Percentiles rank a stretch among this genome's conserved stretches.
Conservation (phyloP, 2,329 filamentous ascomycete species). For the Aspergillus caelatus region DNA sequence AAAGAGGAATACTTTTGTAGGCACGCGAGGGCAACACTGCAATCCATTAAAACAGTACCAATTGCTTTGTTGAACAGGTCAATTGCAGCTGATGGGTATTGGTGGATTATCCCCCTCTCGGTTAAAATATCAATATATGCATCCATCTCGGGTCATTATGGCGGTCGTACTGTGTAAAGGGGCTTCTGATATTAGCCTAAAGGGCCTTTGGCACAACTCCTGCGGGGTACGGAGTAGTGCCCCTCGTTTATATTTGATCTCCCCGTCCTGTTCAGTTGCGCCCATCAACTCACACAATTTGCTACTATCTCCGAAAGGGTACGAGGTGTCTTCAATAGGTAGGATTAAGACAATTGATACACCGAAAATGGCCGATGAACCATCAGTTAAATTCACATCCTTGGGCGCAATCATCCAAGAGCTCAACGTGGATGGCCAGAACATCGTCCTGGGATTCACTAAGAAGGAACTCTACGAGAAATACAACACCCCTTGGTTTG, state of each 20-base stretch:
- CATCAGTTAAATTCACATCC: constrained; percentile 43
- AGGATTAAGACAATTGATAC: neutral
- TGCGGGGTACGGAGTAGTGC: constrained; percentile 3
- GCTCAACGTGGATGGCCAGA: constrained; percentile 73
- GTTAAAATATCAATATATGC: neutral
- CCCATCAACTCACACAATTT: neutral
- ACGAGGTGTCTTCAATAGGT: neutral
- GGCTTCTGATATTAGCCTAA: constrained; percentile 7
- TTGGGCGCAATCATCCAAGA: constrained; percentile 61
- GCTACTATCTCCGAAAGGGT: neutral
- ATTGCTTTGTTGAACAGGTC: neutral
- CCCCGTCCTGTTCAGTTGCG: neutral
- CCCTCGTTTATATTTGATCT: constrained; percentile 4
- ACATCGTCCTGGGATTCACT: constrained; percentile 88
- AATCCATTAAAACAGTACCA: too few species aligned
- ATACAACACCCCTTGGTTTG: constrained; percentile 80
- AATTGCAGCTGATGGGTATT: neutral
- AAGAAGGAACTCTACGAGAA: constrained; percentile 72
- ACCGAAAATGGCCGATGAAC: constrained; percentile 15
- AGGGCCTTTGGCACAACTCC: neutral
- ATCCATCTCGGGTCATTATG: neutral
- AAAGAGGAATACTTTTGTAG: neutral
- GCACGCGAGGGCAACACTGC: neutral
- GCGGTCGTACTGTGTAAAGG: neutral
- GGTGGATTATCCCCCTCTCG: neutral